phyloP scores from a whole-genome alignment of 495 filamentous ascomycete genomes.

The Cercophora sp. region DNA sequence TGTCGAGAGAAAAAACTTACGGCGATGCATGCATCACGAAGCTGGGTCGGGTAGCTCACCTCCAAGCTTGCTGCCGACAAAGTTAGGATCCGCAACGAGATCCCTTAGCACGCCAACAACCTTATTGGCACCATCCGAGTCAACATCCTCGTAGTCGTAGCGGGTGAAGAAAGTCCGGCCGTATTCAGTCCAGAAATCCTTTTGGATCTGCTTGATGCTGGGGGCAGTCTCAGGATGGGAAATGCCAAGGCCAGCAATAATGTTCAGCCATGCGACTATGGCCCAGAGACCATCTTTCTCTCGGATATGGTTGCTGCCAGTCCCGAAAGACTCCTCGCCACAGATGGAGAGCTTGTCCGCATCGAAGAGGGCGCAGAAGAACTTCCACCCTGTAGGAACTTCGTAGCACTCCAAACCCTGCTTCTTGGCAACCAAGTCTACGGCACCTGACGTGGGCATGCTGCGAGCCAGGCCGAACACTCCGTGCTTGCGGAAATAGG shows the following conservation, averaged over 20 bases:
- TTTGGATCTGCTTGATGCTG: conserved; percentile 90
- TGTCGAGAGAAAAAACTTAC: not conserved
- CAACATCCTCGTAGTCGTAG: conserved; percentile 95
- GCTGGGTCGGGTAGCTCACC: conserved; percentile 42
- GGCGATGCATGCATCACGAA: not conserved
- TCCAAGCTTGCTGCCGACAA: conserved; percentile 75
- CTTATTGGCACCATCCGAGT: conserved; percentile 83
- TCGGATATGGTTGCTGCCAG: conserved; percentile 97
- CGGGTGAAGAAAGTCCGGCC: conserved; percentile 98
- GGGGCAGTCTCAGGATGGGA: conserved; percentile 68
- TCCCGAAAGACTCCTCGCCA: conserved; percentile 96
- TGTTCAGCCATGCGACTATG: conserved; percentile 95
- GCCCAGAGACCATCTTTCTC: conserved; percentile 99
- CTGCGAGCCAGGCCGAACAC: conserved; percentile 91
- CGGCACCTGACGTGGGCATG: conserved; percentile 94
- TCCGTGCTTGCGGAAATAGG: conserved; percentile 95
- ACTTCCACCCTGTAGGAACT: conserved; percentile 98
- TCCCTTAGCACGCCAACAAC: conserved; percentile 72
- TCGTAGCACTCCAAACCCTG: conserved; percentile 92
- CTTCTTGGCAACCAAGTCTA: conserved; percentile 91
- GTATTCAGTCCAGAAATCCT: conserved; percentile 95
- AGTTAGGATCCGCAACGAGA: conserved; percentile 61
- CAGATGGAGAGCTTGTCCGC: conserved; percentile 97
- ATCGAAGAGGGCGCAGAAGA: conserved; percentile 98
- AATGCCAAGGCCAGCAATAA: conserved; percentile 91